These are phyloP conservation scores for Fomitopsis palustris DNA, from an alignment of 1,284 basidiomycete genomes.

Conservation along the genomic window DNA sequence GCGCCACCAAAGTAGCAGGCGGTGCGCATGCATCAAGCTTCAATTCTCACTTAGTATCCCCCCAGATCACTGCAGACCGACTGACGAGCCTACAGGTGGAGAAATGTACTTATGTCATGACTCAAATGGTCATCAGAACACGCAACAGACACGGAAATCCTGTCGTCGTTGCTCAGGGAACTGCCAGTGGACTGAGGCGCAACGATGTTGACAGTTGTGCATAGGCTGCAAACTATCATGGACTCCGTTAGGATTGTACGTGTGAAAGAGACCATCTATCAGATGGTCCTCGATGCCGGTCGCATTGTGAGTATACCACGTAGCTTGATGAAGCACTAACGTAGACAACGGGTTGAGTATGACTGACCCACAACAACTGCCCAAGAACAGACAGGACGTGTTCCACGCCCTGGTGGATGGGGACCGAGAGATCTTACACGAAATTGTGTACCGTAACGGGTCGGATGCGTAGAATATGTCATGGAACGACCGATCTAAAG, in stretches of 20 bases:
- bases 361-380: slow-evolving; percentile 25
- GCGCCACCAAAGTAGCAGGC: too few species aligned
- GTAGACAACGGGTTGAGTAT: slow-evolving; percentile 23
- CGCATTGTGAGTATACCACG: slow-evolving; percentile 11
- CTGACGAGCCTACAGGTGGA: too few species aligned
- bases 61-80: too few species aligned
- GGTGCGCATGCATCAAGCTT: too few species aligned
- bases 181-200: slow-evolving; percentile 45
- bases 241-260: slow-evolving; percentile 29
- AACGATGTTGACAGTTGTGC: slow-evolving; percentile 58
- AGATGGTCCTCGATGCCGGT: slow-evolving; percentile 29
- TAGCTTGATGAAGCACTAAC: neutral
- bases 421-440: slow-evolving; percentile 24
- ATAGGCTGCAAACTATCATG: slow-evolving; percentile 66
- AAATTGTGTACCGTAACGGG: slow-evolving; percentile 6
- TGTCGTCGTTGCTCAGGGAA: slow-evolving; percentile 47
- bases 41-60: too few species aligned
- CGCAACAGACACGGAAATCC: slow-evolving; percentile 7
- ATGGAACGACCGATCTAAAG: too few species aligned
- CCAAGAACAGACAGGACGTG: slow-evolving; percentile 25
- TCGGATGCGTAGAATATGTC: too few species aligned
- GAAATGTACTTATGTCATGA: too few species aligned
- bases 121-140: too few species aligned
- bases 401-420: slow-evolving; percentile 30
- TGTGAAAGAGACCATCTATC: slow-evolving; percentile 11